phyloP scores from a whole-genome alignment of 331 rosid species.

The Telfairia occidentalis region DNA sequence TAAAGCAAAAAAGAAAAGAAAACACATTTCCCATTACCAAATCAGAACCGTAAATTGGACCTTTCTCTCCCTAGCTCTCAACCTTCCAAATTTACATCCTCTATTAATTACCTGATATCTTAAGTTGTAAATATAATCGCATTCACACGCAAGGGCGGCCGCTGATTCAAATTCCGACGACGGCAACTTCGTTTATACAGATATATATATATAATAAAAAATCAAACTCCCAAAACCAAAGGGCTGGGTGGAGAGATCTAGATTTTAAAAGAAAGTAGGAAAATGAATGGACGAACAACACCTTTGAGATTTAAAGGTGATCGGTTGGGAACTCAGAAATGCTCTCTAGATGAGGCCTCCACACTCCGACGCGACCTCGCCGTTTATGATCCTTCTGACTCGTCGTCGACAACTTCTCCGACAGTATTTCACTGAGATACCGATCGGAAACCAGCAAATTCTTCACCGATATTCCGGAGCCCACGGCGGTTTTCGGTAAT shows the following conservation, averaged over 20 bases:
- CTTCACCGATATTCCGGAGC: conserved; percentile 22
- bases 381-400: conserved; percentile 51
- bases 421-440: conserved; percentile 67
- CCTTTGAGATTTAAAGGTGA: conserved; percentile 16
- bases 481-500: background rate
- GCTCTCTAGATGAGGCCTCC: conserved; percentile 92
- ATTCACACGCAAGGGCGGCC: too few relatives aligned
- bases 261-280: background rate
- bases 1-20: background rate
- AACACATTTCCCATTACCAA: background rate
- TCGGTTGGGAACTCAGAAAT: conserved; percentile 70
- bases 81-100: background rate
- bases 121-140: too few relatives aligned
- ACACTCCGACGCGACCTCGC: conserved; percentile 83
- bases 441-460: conserved; percentile 49
- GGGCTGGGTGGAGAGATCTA: background rate
- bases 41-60: background rate
- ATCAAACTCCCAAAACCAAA: too few relatives aligned
- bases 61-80: background rate
- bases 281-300: background rate
- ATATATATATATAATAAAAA: background rate
- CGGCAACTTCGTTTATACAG: background rate
- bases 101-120: background rate
- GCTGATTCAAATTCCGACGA: too few relatives aligned
- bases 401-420: conserved; percentile 58